These are phyloP conservation scores for Calonectria pteridis DNA, from an alignment of 2,329 filamentous ascomycete genomes.

Conservation along the genomic window DNA sequence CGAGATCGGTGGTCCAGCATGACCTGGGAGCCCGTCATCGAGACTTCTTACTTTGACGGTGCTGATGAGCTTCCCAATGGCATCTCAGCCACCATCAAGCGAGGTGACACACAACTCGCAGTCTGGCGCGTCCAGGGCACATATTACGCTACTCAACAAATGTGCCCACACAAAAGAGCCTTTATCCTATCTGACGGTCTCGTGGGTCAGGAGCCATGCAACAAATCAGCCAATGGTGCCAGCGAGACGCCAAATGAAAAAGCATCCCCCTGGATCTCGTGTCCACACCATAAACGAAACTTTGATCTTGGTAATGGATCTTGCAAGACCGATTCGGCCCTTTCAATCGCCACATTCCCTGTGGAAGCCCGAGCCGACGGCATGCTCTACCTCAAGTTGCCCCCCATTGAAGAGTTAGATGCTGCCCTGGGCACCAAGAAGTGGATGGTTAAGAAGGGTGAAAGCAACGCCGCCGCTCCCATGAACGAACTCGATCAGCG, in stretches of 20 bases:
- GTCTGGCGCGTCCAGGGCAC: slow-evolving; percentile 85
- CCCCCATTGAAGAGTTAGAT: slow-evolving; percentile 85
- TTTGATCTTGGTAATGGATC: slow-evolving; percentile 80
- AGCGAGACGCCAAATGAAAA: slow-evolving; percentile 46
- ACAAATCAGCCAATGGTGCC: slow-evolving; percentile 42
- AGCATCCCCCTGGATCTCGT: slow-evolving; percentile 80
- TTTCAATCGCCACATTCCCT: slow-evolving; percentile 87
- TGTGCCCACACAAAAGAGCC: slow-evolving; percentile 93
- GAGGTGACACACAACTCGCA: slow-evolving; percentile 89
- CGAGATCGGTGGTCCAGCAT: slow-evolving; percentile 69
- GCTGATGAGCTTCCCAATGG: slow-evolving; percentile 76
- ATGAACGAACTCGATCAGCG: slow-evolving; percentile 58
- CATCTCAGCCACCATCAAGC: slow-evolving; percentile 82
- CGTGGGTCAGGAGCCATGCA: slow-evolving; percentile 73
- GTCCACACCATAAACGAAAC: slow-evolving; percentile 91
- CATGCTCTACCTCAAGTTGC: slow-evolving; percentile 83
- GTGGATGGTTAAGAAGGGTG: slow-evolving; percentile 83
- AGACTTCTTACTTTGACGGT: slow-evolving; percentile 75
- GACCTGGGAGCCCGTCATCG: slow-evolving; percentile 84
- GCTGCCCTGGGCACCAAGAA: slow-evolving; percentile 80
- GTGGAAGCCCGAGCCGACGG: slow-evolving; percentile 81
- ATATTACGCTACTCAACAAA: slow-evolving; percentile 90
- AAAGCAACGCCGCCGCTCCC: slow-evolving; percentile 58
- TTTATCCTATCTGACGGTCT: slow-evolving; percentile 91
- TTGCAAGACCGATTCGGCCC: slow-evolving; percentile 79